Percentiles rank a stretch among this genome's conserved stretches.
phyloP scores from a whole-genome alignment of 257 asterid species.

The Capsicum chinense region DNA sequence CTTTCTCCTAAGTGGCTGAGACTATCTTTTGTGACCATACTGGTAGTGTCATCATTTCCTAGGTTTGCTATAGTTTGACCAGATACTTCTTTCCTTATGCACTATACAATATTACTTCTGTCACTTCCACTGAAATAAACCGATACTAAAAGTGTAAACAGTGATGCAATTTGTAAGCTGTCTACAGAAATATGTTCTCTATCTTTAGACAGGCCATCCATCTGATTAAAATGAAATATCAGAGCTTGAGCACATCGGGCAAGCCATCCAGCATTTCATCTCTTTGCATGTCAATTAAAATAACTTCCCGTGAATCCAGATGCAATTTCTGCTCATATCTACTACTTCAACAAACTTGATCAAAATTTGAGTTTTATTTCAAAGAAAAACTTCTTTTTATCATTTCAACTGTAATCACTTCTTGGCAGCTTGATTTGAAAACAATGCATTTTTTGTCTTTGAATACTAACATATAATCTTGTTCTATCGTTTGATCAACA shows the following conservation, averaged over 20 bases:
- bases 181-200: conserved; percentile 47
- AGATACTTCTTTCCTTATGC: conserved; percentile 72
- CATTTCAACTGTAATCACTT: too few relatives aligned
- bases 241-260: conserved; percentile 58
- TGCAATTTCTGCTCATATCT: conserved; percentile 59
- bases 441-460: too few relatives aligned
- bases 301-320: conserved; percentile 73
- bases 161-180: conserved; percentile 68
- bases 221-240: conserved; percentile 43
- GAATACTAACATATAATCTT: too few relatives aligned
- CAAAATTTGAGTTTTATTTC: too few relatives aligned
- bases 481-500: too few relatives aligned
- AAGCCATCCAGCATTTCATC: conserved; percentile 86
- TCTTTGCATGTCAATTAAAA: conserved; percentile 80
- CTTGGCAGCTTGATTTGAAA: too few relatives aligned
- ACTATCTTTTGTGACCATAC: conserved; percentile 41
- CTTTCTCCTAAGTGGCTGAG: conserved; percentile 47
- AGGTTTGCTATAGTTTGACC: conserved; percentile 70
- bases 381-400: too few relatives aligned
- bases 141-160: conserved; percentile 91
- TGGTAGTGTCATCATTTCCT: conserved; percentile 47
- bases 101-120: conserved; percentile 59
- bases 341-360: background rate
- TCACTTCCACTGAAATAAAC: conserved; percentile 98
- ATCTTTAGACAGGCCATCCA: conserved; percentile 45